phyloP scores from a whole-genome alignment of 1,284 basidiomycete species.

The Fistulina hepatica region DNA sequence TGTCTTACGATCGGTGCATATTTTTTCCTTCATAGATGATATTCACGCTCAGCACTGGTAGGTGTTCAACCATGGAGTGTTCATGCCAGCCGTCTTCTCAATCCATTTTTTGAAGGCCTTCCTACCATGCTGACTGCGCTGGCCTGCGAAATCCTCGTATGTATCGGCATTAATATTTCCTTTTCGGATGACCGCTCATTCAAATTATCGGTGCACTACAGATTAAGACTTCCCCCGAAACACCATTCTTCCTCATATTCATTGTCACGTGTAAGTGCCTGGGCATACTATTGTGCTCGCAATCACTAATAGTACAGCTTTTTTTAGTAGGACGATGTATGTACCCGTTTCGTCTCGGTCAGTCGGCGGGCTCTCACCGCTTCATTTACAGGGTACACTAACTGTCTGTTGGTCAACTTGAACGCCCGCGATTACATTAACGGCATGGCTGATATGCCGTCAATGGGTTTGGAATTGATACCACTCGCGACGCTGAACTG shows the following conservation, averaged over 20 bases:
- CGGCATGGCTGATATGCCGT: no score
- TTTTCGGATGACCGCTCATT: background rate
- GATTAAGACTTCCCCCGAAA: background rate
- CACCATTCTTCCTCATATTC: slow-evolving; percentile 1
- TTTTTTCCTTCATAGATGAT: background rate
- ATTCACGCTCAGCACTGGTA: background rate
- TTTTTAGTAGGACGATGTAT: background rate
- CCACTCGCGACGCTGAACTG: no score
- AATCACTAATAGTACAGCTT: background rate
- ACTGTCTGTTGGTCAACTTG: background rate
- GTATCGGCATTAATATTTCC: background rate
- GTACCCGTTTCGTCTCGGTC: background rate
- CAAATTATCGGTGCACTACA: background rate
- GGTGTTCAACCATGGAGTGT: no score
- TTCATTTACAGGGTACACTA: background rate
- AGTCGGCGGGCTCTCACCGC: background rate
- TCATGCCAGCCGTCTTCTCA: no score
- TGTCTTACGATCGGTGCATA: background rate
- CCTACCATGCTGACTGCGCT: background rate
- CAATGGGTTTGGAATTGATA: no score
- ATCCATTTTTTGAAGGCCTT: no score
- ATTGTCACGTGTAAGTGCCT: background rate
- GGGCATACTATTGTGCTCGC: background rate
- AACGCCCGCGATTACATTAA: background rate
- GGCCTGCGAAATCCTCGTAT: background rate